These are phyloP conservation scores for Casuarina glauca DNA, from an alignment of 306 rosid species.

Conservation along the genomic window DNA sequence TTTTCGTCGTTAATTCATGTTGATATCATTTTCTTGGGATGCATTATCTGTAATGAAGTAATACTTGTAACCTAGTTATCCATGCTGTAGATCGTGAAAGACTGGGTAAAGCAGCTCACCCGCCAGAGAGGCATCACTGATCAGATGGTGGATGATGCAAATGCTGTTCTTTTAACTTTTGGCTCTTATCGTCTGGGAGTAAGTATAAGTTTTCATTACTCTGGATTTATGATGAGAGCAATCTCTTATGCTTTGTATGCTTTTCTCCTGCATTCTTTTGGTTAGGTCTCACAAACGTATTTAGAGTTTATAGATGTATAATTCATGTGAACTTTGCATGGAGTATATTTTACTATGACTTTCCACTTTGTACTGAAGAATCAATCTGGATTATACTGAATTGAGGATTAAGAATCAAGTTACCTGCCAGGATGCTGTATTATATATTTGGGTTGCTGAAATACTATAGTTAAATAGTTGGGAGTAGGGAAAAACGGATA, in stretches of 20 bases:
- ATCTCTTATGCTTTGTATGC: neutral
- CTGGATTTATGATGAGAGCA: neutral
- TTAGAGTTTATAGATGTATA: conserved; percentile 16
- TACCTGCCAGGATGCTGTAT: conserved; percentile 5
- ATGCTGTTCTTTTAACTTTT: conserved; percentile 85
- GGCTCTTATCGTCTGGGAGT: conserved; percentile 95
- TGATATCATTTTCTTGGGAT: neutral
- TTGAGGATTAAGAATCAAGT: conserved; percentile 15
- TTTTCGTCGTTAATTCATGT: conserved; percentile 14
- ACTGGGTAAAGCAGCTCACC: conserved; percentile 91
- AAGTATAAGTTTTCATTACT: conserved; percentile 17
- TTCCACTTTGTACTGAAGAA: neutral
- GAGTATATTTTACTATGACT: neutral
- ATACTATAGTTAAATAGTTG: neutral
- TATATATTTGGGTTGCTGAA: neutral
- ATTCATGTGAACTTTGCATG: conserved; percentile 9
- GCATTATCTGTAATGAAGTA: conserved; percentile 11
- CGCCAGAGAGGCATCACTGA: conserved; percentile 85
- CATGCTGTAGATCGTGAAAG: conserved; percentile 69
- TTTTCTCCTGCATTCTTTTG: neutral
- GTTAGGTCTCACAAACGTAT: neutral
- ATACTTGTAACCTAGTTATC: conserved; percentile 19
- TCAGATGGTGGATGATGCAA: conserved; percentile 96
- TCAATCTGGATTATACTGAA: conserved; percentile 15
- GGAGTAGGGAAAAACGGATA: conserved; percentile 18